A percentile compares a stretch with the other conserved stretches of the same genome.
phyloP scores from a whole-genome alignment of 805 yeast genomes.

The Yarrowia sp. region DNA sequence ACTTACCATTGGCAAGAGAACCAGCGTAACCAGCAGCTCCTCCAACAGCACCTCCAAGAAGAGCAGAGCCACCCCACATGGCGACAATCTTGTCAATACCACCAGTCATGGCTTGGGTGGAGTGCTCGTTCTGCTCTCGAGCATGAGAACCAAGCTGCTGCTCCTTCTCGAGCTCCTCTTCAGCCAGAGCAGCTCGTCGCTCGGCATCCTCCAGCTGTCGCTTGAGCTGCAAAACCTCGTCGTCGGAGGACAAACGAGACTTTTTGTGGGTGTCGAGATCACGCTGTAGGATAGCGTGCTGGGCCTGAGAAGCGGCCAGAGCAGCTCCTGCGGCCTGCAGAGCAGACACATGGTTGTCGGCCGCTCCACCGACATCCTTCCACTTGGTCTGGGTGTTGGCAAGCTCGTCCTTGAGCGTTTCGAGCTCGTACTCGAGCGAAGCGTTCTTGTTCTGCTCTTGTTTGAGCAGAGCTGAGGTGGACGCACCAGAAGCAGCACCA shows the following conservation, averaged over 20 bases:
- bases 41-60: constrained; percentile 27
- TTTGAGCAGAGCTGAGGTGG: background rate
- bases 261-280: constrained; percentile 31
- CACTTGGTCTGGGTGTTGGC: constrained; percentile 28
- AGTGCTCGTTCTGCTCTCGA: constrained; percentile 30
- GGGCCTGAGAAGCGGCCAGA: constrained; percentile 32
- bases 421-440: constrained; percentile 33
- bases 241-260: constrained; percentile 29
- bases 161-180: constrained; percentile 32
- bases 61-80: constrained; percentile 33
- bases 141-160: constrained; percentile 29
- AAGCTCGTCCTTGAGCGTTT: constrained; percentile 32
- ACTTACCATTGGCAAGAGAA: constrained; percentile 10
- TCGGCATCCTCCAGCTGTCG: constrained; percentile 28
- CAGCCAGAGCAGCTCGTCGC: constrained; percentile 28
- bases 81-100: constrained; percentile 33
- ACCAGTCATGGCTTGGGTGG: constrained; percentile 31
- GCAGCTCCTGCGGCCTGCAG: constrained; percentile 35
- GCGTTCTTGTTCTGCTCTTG: constrained; percentile 31
- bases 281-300: constrained; percentile 27
- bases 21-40: constrained; percentile 16
- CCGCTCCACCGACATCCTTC: constrained; percentile 31
- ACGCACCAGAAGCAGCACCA: background rate
- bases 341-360: constrained; percentile 33
- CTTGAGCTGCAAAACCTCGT: constrained; percentile 30